phyloP scores from a whole-genome alignment of 768 basidiomycete species.

The Leucocoprinus leucothites region DNA sequence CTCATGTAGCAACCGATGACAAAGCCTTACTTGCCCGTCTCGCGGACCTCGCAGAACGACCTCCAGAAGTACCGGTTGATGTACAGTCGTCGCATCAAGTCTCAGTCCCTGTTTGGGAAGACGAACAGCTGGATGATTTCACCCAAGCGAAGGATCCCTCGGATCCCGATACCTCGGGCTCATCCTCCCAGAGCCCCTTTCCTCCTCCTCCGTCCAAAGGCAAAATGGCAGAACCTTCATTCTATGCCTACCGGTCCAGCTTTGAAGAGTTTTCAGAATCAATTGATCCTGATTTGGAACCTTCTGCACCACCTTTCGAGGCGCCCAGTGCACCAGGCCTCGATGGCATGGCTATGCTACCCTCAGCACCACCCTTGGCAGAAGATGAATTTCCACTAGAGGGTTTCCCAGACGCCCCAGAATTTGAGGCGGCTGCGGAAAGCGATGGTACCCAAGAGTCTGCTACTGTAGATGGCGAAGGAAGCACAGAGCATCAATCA shows the following conservation, averaged over 20 bases:
- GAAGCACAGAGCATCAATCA: not conserved
- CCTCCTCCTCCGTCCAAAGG: conserved; percentile 45
- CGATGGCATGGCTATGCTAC: conserved; percentile 26
- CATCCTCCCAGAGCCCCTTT: conserved; percentile 28
- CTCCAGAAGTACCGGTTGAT: conserved; percentile 31
- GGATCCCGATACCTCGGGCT: conserved; percentile 8
- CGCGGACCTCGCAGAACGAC: conserved; percentile 49
- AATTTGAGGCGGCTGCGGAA: conserved; percentile 13
- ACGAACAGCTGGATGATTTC: conserved; percentile 42
- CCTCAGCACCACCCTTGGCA: conserved; percentile 47
- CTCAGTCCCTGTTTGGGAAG: conserved; percentile 54
- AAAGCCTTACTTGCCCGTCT: conserved; percentile 55
- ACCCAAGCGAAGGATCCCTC: conserved; percentile 13
- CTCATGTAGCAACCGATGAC: conserved; percentile 68
- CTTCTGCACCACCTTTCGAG: conserved; percentile 47
- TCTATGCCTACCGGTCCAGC: conserved; percentile 38
- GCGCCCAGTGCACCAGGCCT: conserved; percentile 33
- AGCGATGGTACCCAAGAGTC: conserved; percentile 14
- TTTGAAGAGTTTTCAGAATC: conserved; percentile 33
- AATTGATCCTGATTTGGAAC: conserved; percentile 32
- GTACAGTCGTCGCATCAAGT: conserved; percentile 21
- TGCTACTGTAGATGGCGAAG: not conserved
- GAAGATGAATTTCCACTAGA: conserved; percentile 21
- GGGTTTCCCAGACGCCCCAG: conserved; percentile 7
- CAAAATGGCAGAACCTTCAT: conserved; percentile 34